Evolutionary conservation across 768 basidiomycete species (phyloP), one percentile per base, ranked within the genome.

Genomic region (Sporobolomyces pararoseus): DNA sequence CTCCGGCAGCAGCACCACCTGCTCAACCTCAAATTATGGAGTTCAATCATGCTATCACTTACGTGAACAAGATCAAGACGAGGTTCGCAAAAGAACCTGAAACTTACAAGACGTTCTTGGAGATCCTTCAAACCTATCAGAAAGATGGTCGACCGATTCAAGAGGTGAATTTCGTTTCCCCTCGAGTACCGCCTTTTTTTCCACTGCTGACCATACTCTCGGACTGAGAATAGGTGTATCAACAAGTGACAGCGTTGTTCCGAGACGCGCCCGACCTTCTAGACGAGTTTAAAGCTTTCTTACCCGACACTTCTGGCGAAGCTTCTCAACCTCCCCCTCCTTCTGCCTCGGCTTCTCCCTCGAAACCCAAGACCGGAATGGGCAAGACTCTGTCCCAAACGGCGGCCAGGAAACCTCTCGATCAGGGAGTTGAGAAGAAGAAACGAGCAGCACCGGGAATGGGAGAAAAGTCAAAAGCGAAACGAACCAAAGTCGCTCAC

Each of bases 1-100:
- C 53, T 35, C 46, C 46, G 21, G 23, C 54, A 21, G 3, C 57
- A 4, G 39, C 61, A 9, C 12, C 66, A 23, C 37, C 70, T 23
- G n/a, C 57, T 49, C 32, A 27, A 42, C 60, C 39, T 63, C 64
- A 39, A 59, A 61, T 70, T 60, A 72, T 77, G 68, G 77, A 77
- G 68, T 77, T 77, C 66, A 77, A 96, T 77, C 95, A 94, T 76
- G 95, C 95, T 19, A 97, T 97, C 68, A 86, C 91, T 75, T 98
- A 93, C 79, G 87, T 98, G 75, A 96, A 95, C 84, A 94, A 93
- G 83, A 97, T 98, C 83, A 97, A 97, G 81, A 87, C 86, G 17
- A 87, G 92, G 29, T 97, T 88, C 79, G 81, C 85, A 9, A 87
- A 89, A 71, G 92, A 96, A 68, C 86, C 89, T n/a, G 91, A 92